Conservation (phyloP, 352 stramenopile genomes). For the Phytophthora tubulina region DNA sequence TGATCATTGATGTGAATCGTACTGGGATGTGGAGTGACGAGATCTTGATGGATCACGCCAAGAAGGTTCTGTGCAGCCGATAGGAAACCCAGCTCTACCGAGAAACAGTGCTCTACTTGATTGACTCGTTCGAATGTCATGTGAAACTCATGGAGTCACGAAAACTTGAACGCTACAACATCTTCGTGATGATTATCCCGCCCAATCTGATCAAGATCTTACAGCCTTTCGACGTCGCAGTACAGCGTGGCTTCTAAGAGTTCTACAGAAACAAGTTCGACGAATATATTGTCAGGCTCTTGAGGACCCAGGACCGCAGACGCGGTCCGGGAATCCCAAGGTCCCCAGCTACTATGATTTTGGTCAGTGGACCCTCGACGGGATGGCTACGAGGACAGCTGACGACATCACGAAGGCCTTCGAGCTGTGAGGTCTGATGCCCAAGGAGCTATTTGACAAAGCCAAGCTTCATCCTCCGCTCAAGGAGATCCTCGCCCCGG, state of each 20-base stretch:
- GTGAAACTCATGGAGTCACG: not conserved
- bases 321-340: not conserved
- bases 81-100: not conserved
- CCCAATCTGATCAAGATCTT: slow-evolving; percentile 1
- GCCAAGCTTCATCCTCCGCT: not conserved
- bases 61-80: not conserved
- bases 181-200: slow-evolving; percentile 3
- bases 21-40: slow-evolving; percentile 7
- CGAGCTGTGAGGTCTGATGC: not conserved
- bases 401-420: slow-evolving; percentile 2
- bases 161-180: not conserved
- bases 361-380: not conserved
- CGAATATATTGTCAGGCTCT: not conserved
- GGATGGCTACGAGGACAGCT: not conserved
- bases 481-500: not conserved
- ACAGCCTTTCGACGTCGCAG: slow-evolving; percentile 2
- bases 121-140: slow-evolving; percentile 6
- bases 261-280: slow-evolving; percentile 5
- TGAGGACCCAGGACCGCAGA: not conserved
- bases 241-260: slow-evolving; percentile 1
- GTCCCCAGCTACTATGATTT: not conserved
- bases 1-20: slow-evolving; percentile 3
- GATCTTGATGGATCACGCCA: not conserved
- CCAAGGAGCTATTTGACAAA: not conserved
- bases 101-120: not conserved